These are phyloP conservation scores for Colletotrichum salicis DNA, from an alignment of 2,329 filamentous ascomycete genomes.

Conservation along the genomic window DNA sequence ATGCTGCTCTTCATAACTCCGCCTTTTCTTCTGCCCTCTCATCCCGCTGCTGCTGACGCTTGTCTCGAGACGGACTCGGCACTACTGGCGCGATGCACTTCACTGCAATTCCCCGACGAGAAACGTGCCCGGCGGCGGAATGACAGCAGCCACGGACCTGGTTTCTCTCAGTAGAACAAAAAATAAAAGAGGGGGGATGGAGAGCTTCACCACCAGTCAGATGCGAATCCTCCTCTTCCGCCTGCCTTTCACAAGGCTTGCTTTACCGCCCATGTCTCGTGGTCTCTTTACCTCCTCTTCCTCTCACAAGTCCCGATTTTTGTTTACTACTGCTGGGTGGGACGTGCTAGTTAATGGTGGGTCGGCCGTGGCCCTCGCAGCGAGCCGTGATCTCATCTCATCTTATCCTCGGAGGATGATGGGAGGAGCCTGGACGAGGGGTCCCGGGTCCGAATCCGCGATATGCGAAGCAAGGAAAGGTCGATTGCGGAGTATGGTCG, in stretches of 20 bases:
- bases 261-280: slow-evolving; percentile 49
- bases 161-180: slow-evolving; percentile 9
- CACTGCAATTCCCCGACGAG: slow-evolving; percentile 27
- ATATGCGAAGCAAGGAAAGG: slow-evolving; percentile 24
- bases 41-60: slow-evolving; percentile 1
- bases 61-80: slow-evolving; percentile 7
- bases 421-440: not conserved
- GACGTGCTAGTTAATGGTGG: slow-evolving; percentile 36
- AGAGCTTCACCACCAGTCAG: slow-evolving; percentile 10
- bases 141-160: slow-evolving; percentile 8
- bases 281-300: slow-evolving; percentile 26
- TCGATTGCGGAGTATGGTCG: slow-evolving; percentile 23
- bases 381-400: slow-evolving; percentile 36
- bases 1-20: slow-evolving; percentile 3
- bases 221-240: slow-evolving; percentile 23
- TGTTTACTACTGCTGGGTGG: slow-evolving; percentile 24
- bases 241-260: slow-evolving; percentile 51
- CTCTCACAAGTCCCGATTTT: slow-evolving; percentile 13
- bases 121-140: slow-evolving; percentile 19
- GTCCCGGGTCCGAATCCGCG: slow-evolving; percentile 13
- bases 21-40: slow-evolving; percentile 6
- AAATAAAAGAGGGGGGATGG: not conserved
- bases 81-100: slow-evolving; percentile 28
- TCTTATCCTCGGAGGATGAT: slow-evolving; percentile 14
- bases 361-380: slow-evolving; percentile 33